phyloP scores from a whole-genome alignment of 2,329 filamentous ascomycete genomes.

The Xylaria sp. region DNA sequence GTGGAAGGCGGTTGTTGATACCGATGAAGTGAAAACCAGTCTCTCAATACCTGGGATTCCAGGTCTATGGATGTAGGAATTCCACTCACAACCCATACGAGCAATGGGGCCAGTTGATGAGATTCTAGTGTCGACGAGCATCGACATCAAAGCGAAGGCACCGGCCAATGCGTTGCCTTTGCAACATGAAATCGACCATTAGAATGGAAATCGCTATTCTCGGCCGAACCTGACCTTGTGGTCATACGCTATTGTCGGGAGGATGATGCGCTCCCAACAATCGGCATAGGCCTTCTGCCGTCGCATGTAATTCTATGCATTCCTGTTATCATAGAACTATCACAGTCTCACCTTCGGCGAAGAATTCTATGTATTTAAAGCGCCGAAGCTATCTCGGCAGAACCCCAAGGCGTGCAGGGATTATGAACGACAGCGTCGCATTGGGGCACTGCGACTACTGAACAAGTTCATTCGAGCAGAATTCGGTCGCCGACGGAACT shows the following conservation, averaged over 20 bases:
- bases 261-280: background rate
- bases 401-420: background rate
- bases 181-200: background rate
- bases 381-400: background rate
- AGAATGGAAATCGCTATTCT: background rate
- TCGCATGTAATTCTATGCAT: background rate
- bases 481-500: slow-evolving; percentile 12
- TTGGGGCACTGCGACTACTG: slow-evolving; percentile 7
- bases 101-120: background rate
- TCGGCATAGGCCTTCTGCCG: background rate
- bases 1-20: slow-evolving; percentile 37
- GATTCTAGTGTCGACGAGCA: background rate
- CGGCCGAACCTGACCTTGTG: background rate
- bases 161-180: background rate
- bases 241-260: no score
- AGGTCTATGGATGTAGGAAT: slow-evolving; percentile 35
- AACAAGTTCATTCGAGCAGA: slow-evolving; percentile 39
- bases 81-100: background rate
- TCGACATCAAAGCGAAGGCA: background rate
- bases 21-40: slow-evolving; percentile 22
- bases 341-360: background rate
- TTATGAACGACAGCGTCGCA: slow-evolving; percentile 8
- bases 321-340: background rate
- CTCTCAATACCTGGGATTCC: slow-evolving; percentile 29
- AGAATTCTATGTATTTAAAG: background rate